These are phyloP conservation scores for Balansia obtecta DNA, from an alignment of 2,329 filamentous ascomycete genomes.

Conservation along the genomic window DNA sequence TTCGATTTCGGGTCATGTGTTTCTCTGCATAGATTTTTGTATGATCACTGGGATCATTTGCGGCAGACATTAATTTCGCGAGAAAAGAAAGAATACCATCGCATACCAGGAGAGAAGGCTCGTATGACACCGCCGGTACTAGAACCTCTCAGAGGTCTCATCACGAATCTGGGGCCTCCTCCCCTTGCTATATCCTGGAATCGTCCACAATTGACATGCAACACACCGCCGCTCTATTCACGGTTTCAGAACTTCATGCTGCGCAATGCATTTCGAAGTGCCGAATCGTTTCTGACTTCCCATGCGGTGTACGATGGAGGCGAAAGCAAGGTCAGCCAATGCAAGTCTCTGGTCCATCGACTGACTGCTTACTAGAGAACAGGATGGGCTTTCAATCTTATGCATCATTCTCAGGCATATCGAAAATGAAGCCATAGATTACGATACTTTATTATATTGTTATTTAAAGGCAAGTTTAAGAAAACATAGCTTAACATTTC, in stretches of 20 bases:
- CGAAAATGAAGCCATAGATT: slow-evolving; percentile 51
- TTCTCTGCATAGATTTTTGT: slow-evolving; percentile 54
- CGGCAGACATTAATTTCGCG: slow-evolving; percentile 49
- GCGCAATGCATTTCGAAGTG: slow-evolving; percentile 52
- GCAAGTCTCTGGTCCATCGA: neutral
- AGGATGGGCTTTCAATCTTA: slow-evolving; percentile 56
- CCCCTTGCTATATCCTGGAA: slow-evolving; percentile 60
- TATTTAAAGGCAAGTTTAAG: slow-evolving; percentile 44
- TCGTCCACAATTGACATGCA: slow-evolving; percentile 50
- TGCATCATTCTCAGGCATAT: slow-evolving; percentile 58
- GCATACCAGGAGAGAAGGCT: slow-evolving; percentile 39
- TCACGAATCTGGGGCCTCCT: slow-evolving; percentile 54
- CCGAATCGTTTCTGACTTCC: slow-evolving; percentile 50
- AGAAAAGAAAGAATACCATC: slow-evolving; percentile 43
- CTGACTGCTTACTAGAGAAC: slow-evolving; percentile 1
- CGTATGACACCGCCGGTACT: slow-evolving; percentile 43
- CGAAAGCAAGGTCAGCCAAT: slow-evolving; percentile 44
- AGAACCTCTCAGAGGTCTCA: slow-evolving; percentile 47
- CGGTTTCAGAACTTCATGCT: slow-evolving; percentile 64
- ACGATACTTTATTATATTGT: slow-evolving; percentile 53
- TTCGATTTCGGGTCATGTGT: slow-evolving; percentile 63
- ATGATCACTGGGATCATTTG: slow-evolving; percentile 61
- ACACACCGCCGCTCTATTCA: slow-evolving; percentile 51
- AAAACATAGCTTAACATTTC: neutral
- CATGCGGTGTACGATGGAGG: slow-evolving; percentile 59